Evolutionary conservation across 2,329 filamentous ascomycete species (phyloP).

Genomic region (Plectosphaerella cucumerina): DNA sequence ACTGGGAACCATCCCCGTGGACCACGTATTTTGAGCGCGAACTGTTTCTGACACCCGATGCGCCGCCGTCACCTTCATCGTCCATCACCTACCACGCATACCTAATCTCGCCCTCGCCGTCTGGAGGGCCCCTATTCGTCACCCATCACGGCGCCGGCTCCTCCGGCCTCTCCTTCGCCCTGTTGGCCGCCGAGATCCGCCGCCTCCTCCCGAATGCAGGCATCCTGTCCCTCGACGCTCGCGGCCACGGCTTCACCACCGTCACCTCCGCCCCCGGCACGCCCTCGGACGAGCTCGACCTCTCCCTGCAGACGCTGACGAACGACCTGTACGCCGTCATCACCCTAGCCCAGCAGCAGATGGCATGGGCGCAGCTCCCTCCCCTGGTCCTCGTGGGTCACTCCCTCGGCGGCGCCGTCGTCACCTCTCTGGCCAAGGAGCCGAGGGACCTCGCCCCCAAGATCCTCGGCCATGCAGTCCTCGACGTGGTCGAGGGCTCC

Average conservation of each 20-base stretch:
- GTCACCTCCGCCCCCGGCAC: constrained; percentile 27
- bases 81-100: constrained; percentile 75
- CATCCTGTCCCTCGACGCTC: constrained; percentile 78
- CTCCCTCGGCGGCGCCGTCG: constrained; percentile 86
- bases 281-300: constrained; percentile 42
- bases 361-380: constrained; percentile 72
- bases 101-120: constrained; percentile 70
- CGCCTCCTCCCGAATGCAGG: constrained; percentile 76
- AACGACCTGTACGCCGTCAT: constrained; percentile 70
- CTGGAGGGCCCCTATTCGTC: constrained; percentile 75
- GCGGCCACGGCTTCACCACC: constrained; percentile 77
- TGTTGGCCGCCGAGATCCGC: constrained; percentile 72
- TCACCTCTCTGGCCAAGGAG: constrained; percentile 74
- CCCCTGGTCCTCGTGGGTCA: constrained; percentile 82
- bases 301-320: constrained; percentile 69
- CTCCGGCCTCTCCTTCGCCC: constrained; percentile 81
- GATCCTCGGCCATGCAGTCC: constrained; percentile 73
- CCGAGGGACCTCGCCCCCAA: constrained; percentile 47
- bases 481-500: constrained; percentile 94
- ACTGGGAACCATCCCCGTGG: constrained; percentile 71
- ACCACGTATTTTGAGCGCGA: constrained; percentile 88
- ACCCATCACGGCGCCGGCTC: constrained; percentile 94
- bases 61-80: constrained; percentile 16
- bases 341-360: constrained; percentile 57
- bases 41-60: constrained; percentile 60